Conservation (phyloP, 768 basidiomycete species). For the Inosperma sp. region DNA sequence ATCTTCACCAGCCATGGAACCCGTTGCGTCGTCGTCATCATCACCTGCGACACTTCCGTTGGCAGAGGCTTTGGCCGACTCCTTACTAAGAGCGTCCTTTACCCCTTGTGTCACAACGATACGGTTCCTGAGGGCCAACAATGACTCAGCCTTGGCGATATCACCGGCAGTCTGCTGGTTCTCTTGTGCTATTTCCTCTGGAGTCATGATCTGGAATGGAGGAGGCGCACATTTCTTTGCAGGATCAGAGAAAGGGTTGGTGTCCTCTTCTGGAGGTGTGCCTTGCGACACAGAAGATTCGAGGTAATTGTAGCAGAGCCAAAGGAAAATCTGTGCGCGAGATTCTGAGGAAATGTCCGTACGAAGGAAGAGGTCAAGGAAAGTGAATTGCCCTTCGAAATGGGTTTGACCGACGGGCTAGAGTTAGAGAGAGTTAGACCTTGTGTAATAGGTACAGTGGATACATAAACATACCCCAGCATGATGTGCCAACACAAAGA, state of each 20-base stretch:
- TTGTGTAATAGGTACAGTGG: no score
- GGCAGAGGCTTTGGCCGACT: constrained; percentile 14
- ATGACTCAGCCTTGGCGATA: constrained; percentile 33
- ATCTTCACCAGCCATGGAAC: constrained; percentile 14
- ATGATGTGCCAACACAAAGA: constrained; percentile 66
- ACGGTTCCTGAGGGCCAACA: constrained; percentile 36
- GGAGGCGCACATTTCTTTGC: constrained; percentile 33
- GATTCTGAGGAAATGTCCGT: constrained; percentile 64
- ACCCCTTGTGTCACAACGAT: constrained; percentile 27
- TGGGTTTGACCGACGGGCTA: constrained; percentile 58
- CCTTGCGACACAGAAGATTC: constrained; percentile 44
- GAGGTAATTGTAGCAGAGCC: constrained; percentile 79
- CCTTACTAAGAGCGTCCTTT: constrained; percentile 20
- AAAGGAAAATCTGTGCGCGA: constrained; percentile 78
- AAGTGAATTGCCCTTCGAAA: constrained; percentile 68
- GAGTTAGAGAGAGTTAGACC: constrained; percentile 39
- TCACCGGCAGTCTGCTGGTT: constrained; percentile 47
- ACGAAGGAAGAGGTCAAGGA: constrained; percentile 79
- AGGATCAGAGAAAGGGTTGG: constrained; percentile 61
- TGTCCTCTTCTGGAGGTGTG: constrained; percentile 35
- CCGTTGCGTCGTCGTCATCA: constrained; percentile 22
- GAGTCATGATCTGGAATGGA: constrained; percentile 35
- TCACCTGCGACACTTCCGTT: constrained; percentile 16
- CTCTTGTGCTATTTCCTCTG: constrained; percentile 37
- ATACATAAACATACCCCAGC: constrained; percentile 42